Evolutionary conservation across 352 stramenopile species (phyloP), one percentile per base, ranked within the genome.

Genomic region (Globisporangium takayamanum): DNA sequence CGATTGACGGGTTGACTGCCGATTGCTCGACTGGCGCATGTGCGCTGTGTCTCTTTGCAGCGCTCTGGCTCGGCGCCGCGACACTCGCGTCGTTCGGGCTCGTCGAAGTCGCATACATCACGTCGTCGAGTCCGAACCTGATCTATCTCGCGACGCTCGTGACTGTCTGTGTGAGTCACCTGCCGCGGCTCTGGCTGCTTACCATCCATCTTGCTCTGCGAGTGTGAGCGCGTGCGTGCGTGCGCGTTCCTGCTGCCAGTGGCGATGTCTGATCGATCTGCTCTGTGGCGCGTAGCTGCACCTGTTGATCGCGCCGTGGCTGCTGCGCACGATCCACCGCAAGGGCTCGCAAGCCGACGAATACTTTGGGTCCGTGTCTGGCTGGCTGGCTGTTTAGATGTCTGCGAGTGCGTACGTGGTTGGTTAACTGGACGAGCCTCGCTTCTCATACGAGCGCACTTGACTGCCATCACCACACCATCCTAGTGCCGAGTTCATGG

Each of bases 291-390:
- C 18, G 4, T 46, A 88, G 80, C 63, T 81, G n/a, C 80, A 88
- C 59, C 57, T 90, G 42, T 58, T 87, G 10, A 59, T 82, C 22
- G 74, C 68, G 5, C 80, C 78, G 28, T 87, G 78, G 76, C 55
- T 90, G 12, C 59, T 90, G 18, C 67, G 78, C 37, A 90, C 80
- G 16, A 75, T 90, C 36, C 76, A 90, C 25, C 73, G 76, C 14
- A 90, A 90, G 37, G 76, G 70, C 0, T 87, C 67, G 0, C 78
- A 90, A 39, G 80, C 80, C 14, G 76, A 90, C 33, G 69, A 84
- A 48, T 85, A 85, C 63, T 90, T 82, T 53, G 70, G 77, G 74
- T 84, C 36, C 28, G 53, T 53, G 6, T 7, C 1, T 46, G 41
- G 0, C 14, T 20, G 3, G 42, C 15, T 37, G 3, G 42, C 15